Percentiles rank a stretch among this genome's conserved stretches.
phyloP scores from a whole-genome alignment of 2,329 filamentous ascomycete genomes.

The Paradendryphiella salina region DNA sequence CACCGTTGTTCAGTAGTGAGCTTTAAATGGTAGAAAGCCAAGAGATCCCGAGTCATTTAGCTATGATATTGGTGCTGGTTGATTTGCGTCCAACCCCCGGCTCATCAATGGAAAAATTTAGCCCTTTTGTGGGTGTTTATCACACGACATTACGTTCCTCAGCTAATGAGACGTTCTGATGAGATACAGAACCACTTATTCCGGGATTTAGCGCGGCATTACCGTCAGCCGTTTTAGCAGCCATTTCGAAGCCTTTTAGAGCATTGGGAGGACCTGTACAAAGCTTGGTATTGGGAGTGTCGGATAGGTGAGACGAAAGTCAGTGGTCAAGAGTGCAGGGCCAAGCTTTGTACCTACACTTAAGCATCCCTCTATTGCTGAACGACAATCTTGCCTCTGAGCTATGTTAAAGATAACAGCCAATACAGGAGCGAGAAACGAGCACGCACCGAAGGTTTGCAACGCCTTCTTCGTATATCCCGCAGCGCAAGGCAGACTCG shows the following conservation, averaged over 20 bases:
- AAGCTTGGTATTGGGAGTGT: slow-evolving; percentile 13
- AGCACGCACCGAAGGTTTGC: slow-evolving; percentile 2
- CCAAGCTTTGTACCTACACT: slow-evolving; percentile 15
- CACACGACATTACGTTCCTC: too few relatives aligned
- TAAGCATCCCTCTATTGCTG: slow-evolving; percentile 7
- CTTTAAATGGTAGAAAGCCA: too few relatives aligned
- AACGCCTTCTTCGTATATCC: neutral
- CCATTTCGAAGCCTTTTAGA: slow-evolving; percentile 22
- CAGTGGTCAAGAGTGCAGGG: slow-evolving; percentile 1
- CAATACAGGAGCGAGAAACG: slow-evolving; percentile 1
- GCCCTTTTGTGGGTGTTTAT: too few relatives aligned
- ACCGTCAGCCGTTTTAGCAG: slow-evolving; percentile 26
- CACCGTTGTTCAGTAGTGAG: too few relatives aligned
- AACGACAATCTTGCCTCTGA: slow-evolving; percentile 1
- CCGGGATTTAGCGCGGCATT: slow-evolving; percentile 15
- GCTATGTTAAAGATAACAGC: neutral
- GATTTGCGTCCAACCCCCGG: too few relatives aligned
- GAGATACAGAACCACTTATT: too few relatives aligned
- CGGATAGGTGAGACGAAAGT: slow-evolving; percentile 2
- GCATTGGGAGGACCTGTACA: slow-evolving; percentile 10
- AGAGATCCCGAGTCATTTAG: too few relatives aligned
- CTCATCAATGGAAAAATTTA: too few relatives aligned
- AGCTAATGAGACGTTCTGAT: too few relatives aligned
- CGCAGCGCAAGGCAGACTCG: slow-evolving; percentile 4
- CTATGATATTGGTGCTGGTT: too few relatives aligned